Evolutionary conservation across 1,284 basidiomycete species (phyloP).

Genomic region (Phaffia rhodozyma): DNA sequence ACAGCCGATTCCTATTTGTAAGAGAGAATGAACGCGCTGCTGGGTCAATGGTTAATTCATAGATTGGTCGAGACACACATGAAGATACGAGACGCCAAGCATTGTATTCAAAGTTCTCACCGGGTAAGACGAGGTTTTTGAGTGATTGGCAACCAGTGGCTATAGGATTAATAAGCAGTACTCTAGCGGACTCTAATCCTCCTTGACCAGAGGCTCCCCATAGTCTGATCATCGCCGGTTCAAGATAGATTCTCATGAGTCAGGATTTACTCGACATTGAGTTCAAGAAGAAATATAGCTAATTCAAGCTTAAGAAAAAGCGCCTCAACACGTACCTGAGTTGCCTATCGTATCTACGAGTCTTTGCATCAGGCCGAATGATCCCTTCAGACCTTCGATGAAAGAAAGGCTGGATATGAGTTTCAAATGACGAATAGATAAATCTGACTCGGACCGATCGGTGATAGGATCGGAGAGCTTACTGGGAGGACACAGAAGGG

Average conservation of each 20-base stretch:
- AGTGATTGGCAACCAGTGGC: constrained; percentile 74
- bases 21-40: too few relatives aligned
- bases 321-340: constrained; percentile 49
- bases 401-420: too few relatives aligned
- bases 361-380: constrained; percentile 61
- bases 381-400: too few relatives aligned
- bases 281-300: neutral
- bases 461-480: too few relatives aligned
- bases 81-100: neutral
- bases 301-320: neutral
- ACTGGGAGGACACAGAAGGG: too few relatives aligned
- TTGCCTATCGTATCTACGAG: constrained; percentile 81
- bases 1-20: constrained; percentile 55
- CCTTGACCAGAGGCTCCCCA: constrained; percentile 91
- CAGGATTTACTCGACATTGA: neutral
- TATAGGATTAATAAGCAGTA: constrained; percentile 67
- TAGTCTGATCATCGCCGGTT: constrained; percentile 43
- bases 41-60: too few relatives aligned
- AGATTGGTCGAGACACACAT: neutral
- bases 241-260: neutral
- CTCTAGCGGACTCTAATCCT: constrained; percentile 72
- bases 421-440: too few relatives aligned
- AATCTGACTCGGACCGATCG: too few relatives aligned
- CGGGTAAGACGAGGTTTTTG: constrained; percentile 92
- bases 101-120: constrained; percentile 24